Evolutionary conservation across 305 asterid genomes (phyloP).

Genomic region (Fraxinus ornus): DNA sequence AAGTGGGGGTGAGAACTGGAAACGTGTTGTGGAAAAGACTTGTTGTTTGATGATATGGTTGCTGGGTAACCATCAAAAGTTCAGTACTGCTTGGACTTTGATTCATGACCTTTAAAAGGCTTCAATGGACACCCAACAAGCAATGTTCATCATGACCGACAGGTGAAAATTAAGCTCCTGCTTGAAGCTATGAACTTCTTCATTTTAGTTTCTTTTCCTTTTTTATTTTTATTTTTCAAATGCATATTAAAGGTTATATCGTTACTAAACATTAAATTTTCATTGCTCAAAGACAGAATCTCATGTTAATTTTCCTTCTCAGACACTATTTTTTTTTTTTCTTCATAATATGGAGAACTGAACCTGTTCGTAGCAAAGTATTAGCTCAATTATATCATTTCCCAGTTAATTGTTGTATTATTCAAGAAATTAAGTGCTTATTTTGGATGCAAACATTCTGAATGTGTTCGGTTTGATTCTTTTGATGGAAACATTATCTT

Average conservation of each 20-base stretch:
- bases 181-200: too few species aligned
- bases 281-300: background rate
- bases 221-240: background rate
- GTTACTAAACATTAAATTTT: background rate
- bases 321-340: background rate
- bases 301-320: background rate
- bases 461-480: background rate
- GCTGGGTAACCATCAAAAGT: constrained; percentile 73
- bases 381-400: background rate
- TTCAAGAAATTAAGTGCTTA: constrained; percentile 1
- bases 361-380: background rate
- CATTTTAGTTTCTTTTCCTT: background rate
- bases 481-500: background rate
- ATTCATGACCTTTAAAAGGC: constrained; percentile 50
- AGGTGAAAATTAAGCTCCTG: too few species aligned
- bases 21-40: constrained; percentile 45
- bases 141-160: constrained; percentile 67
- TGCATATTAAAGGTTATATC: too few species aligned
- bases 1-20: constrained; percentile 87
- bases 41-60: constrained; percentile 83
- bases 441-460: background rate
- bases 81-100: constrained; percentile 84
- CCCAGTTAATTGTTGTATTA: background rate
- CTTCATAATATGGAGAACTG: background rate
- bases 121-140: constrained; percentile 56